Base-by-base conservation (phyloP, 2,329 filamentous ascomycete genomes). In the Acephala macrosclerotiorum region DNA sequence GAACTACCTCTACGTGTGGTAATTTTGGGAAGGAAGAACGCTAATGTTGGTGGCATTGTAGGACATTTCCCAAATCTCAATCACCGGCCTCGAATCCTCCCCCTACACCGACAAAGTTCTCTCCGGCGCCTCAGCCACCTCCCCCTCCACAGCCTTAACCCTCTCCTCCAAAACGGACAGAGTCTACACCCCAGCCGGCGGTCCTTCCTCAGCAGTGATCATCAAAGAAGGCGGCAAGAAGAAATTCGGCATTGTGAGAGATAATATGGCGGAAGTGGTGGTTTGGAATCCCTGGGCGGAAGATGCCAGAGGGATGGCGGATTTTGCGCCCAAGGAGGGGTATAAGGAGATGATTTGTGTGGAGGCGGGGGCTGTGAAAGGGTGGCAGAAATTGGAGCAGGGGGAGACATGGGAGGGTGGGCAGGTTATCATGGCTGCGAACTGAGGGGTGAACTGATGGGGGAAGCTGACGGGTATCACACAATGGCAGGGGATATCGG, bases 281-380 rank as follows among this genome's bases (percentile, higher is more conserved):
- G 91, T 98, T 35, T 99, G 96, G 96, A 99, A 99, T 80, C 96
- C 96, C 1, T 97, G 95, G 94, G 84, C 85, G 47, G 92, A 94
- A 69, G 97, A 96, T 83, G 89, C 92, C 1, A 87, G 89, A 73
- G 85, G 85, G 5, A 97, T 97, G 81, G 89, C 83, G 60, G 96
- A 99, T 79, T 97, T 98, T 77, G 87, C 86, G 65, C 96, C 96
- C 58, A 91, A 96, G 76, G 91, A 94, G 61, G 96, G 92, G 42
- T 98, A 91, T 83, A 93, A 93, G 83, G 88, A 93, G 66, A 97
- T 98, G 93, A 83, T 99, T 51, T 98, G 96, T 77, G 87, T 98
- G 59, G 96, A 99, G 84, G 92, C 95, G 2, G 96, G 96, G 14
- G 86, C 89, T 11, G 95, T 98, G 20, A 85, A 87, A 71, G 87